A percentile compares a stretch with the other conserved stretches of the same genome.
phyloP scores from a whole-genome alignment of 1,284 basidiomycete genomes.

The Melampsora larici-populina region DNA sequence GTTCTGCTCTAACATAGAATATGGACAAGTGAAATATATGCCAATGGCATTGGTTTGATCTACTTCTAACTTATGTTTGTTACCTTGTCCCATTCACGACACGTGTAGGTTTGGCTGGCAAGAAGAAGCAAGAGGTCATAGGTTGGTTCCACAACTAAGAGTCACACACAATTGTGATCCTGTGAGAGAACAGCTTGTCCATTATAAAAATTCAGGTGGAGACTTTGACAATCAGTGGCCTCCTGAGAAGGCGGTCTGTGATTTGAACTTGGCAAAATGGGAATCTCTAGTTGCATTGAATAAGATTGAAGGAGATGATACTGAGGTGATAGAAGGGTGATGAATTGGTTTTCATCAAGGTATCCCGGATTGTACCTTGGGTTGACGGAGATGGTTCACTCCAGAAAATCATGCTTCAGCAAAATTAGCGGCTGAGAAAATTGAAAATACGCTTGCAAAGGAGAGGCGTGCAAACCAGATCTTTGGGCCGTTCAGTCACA shows the following conservation, averaged over 20 bases:
- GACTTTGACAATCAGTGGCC: not conserved
- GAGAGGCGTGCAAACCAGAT: not conserved
- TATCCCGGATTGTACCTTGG: not conserved
- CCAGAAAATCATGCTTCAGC: not conserved
- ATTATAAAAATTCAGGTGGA: no score
- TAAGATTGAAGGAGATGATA: not conserved
- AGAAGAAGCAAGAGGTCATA: no score
- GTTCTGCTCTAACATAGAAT: no score
- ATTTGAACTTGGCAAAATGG: slow-evolving; percentile 3
- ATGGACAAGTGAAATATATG: no score
- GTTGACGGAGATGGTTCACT: not conserved
- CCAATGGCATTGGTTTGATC: no score
- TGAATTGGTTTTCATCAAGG: not conserved
- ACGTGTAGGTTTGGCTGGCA: no score
- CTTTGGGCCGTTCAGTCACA: slow-evolving; percentile 2
- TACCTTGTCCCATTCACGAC: no score
- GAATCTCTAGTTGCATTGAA: not conserved
- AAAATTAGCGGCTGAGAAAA: not conserved
- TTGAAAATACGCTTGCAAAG: no score
- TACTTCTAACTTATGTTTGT: no score
- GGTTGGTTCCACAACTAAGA: no score
- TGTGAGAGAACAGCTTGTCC: no score
- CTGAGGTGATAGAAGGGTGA: not conserved
- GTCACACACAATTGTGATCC: no score
- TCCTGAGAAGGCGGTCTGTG: not conserved